Base-by-base conservation (phyloP, 2,329 filamentous ascomycete genomes). In the Achaetomium macrosporum region DNA sequence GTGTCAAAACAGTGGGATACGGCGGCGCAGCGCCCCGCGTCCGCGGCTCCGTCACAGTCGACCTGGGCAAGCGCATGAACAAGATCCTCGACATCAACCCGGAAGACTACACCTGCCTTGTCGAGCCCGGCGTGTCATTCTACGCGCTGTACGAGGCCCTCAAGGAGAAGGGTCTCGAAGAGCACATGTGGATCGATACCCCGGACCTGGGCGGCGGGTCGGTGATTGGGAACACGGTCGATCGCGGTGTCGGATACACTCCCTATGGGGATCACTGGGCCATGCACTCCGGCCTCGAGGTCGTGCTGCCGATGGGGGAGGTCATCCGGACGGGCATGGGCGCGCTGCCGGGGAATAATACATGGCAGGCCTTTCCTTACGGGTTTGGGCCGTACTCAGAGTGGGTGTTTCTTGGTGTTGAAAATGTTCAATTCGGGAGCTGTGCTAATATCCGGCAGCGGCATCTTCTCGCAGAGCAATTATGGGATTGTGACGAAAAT, bases 81-180 rank as follows among this genome's bases (percentile, higher is more conserved):
- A 73, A 71, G 58, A 70, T 82, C 10, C 63, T 82, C 13, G 70
- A 79, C 41, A 72, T 82, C 31, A 74, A 77, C 58, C 69, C 68
- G 0, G 72, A 78, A 15, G 73, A 72, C 45, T 75, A 74, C 17
- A 78, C 70, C 42, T 76, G 71, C 36, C 65, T 82, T 0, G 69
- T 82, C 2, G 78, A 82, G 60, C 79, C 79, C 0, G 78, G 79
- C 0, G 78, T 82, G 0, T 76, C 77, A 0, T 81, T 74, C 59
- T 73, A 74, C 50, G 71, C 71, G 16, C 66, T 82, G 4, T 72
- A 81, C 55, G 69, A 79, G 19, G 70, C 74, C 48, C 62, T 79
- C 30, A 65, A 70, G 55, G 63, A 69, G 59, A 63, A 69, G 47
- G 68, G 69, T 15, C 57, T 77, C 13, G 62, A 66, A 46, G 46